These are phyloP conservation scores for Pythium apleroticum DNA, from an alignment of 352 stramenopile species.

Conservation along the genomic window DNA sequence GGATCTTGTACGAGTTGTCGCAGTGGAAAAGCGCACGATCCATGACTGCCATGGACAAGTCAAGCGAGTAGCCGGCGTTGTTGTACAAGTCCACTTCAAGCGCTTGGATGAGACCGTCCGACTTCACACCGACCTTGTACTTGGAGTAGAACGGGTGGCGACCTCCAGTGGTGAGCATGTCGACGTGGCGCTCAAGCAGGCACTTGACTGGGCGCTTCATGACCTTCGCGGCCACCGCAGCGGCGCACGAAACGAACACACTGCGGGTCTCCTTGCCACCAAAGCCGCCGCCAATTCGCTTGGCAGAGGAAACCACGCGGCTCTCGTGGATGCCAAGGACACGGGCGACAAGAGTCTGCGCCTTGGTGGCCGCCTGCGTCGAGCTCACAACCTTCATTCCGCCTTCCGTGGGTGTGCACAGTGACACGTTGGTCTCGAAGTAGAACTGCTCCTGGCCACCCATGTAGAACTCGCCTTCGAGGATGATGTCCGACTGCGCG, in stretches of 20 bases:
- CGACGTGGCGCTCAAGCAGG: conserved; percentile 91
- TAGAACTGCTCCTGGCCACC: conserved; percentile 97
- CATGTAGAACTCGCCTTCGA: conserved; percentile 88
- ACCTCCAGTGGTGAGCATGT: conserved; percentile 94
- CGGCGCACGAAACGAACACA: conserved; percentile 90
- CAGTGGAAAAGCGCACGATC: conserved; percentile 95
- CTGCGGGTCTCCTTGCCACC: conserved; percentile 95
- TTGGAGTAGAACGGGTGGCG: conserved; percentile 93
- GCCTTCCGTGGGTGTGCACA: conserved; percentile 82
- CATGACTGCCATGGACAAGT: conserved; percentile 94
- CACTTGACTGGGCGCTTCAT: conserved; percentile 90
- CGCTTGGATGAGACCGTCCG: conserved; percentile 84
- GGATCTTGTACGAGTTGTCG: conserved; percentile 95
- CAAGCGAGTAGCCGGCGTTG: conserved; percentile 94
- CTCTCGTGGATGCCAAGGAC: conserved; percentile 89
- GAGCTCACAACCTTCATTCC: conserved; percentile 93
- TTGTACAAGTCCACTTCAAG: conserved; percentile 93
- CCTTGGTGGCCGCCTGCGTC: conserved; percentile 94
- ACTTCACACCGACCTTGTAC: conserved; percentile 90
- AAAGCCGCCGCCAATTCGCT: conserved; percentile 96
- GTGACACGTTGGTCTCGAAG: conserved; percentile 90
- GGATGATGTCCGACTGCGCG: conserved; percentile 62
- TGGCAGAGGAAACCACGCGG: conserved; percentile 91
- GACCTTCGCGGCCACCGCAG: conserved; percentile 88
- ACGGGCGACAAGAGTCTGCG: conserved; percentile 88